Conservation (phyloP, 1,284 basidiomycete genomes). For the Xerocomus nothofagi region DNA sequence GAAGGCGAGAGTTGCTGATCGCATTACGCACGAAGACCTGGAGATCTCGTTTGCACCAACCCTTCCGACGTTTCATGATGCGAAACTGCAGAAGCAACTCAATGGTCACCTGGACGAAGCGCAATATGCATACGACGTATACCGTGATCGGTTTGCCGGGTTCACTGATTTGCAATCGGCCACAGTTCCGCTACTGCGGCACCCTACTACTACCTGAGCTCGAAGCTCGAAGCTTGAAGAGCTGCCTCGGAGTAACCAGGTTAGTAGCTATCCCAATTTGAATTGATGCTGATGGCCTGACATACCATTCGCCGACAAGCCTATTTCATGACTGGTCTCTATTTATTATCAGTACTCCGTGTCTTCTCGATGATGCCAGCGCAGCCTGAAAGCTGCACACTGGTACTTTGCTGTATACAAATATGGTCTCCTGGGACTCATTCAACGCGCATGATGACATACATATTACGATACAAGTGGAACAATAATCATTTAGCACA, state of each 20-base stretch:
- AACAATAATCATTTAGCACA: no score
- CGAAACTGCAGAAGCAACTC: not conserved
- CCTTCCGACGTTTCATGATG: slow-evolving; percentile 5
- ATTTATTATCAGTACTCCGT: not conserved
- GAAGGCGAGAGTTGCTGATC: slow-evolving; percentile 6
- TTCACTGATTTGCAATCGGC: no score
- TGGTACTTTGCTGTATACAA: not conserved
- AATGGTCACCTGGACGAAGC: slow-evolving; percentile 3
- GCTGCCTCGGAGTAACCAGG: not conserved
- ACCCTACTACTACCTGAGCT: no score
- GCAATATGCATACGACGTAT: not conserved
- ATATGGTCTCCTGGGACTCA: no score
- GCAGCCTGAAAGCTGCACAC: not conserved
- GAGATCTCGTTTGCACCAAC: slow-evolving; percentile 4
- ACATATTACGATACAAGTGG: no score
- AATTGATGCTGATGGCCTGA: not conserved
- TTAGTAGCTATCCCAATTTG: not conserved
- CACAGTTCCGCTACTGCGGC: not conserved
- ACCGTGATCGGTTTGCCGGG: not conserved
- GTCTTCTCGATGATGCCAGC: no score
- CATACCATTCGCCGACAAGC: not conserved
- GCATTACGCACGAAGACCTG: slow-evolving; percentile 5
- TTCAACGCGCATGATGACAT: no score
- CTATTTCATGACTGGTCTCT: not conserved
- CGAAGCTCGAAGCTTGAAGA: no score